phyloP scores from a whole-genome alignment of 768 basidiomycete genomes.

The Kwoniella dejecticola region DNA sequence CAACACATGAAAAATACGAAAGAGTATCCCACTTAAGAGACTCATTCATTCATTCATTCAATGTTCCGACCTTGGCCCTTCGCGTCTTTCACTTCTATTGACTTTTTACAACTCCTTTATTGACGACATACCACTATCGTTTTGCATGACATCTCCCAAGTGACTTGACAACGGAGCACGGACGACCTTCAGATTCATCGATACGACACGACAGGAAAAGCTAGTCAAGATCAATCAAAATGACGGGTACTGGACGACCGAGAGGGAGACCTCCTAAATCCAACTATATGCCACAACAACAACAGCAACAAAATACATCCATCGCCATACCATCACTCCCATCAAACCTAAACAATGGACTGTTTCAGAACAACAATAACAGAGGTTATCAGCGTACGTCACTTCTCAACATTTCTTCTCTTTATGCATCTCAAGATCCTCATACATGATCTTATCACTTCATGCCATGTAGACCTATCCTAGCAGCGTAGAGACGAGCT shows the following conservation, averaged over 20 bases:
- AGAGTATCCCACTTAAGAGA: background rate
- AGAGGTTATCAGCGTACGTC: conserved; percentile 12
- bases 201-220: too few relatives aligned
- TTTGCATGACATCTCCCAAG: too few relatives aligned
- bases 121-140: too few relatives aligned
- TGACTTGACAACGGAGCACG: too few relatives aligned
- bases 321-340: background rate
- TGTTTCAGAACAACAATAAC: conserved; percentile 17
- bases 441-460: background rate
- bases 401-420: background rate
- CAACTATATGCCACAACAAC: background rate
- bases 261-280: conserved; percentile 13
- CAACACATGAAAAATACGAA: background rate
- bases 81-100: conserved; percentile 4
- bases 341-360: background rate
- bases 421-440: background rate
- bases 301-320: conserved; percentile 1
- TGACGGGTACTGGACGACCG: conserved; percentile 21
- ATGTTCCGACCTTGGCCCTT: too few relatives aligned
- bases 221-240: background rate
- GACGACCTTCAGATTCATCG: too few relatives aligned
- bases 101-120: too few relatives aligned
- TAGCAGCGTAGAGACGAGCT: background rate
- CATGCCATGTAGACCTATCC: background rate
- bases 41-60: background rate